Evolutionary conservation across 2,329 filamentous ascomycete genomes (phyloP), one percentile per base, ranked within the genome.

Genomic region (Truncatella angustata): DNA sequence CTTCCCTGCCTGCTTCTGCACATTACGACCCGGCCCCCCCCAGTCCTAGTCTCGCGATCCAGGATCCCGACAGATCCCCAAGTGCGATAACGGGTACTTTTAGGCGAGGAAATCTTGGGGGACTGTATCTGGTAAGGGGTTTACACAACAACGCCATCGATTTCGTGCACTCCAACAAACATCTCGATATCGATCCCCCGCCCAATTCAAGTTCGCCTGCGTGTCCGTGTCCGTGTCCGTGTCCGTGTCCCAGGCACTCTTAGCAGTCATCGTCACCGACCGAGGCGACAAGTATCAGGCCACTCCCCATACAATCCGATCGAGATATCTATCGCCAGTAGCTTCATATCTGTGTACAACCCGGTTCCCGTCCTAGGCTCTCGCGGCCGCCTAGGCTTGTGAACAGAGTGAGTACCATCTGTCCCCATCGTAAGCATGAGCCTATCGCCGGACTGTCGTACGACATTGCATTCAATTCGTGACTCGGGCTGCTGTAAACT

Each of bases 311-410:
- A n/a, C 28, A 43, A 23, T 26, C 24, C 18, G 11, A n/a, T n/a
- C 45, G n/a, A 20, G 12, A 10, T 26, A 26, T 18, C 18, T 49
- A 14, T 28, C 34, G 45, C 30, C 34, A 24, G 18, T 26, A 32
- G 14, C 35, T 21, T 23, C 32, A 16, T 47, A 53, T 56, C 55
- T 55, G 55, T 44, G 56, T 59, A 58, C 56, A 52, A 53, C 56
- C 50, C 57, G 55, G 61, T 62, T 58, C 62, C 59, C 56, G 60
- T 64, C 65, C 44, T 66, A 63, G 65, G 64, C 61, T 62, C 55
- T 49, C 24, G 60, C 63, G 61, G 64, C 62, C 64, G 62, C 65
- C 64, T 66, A 63, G 65, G 62, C 62, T 65, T 50, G 47, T 32
- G 47, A 50, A 42, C 45, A 45, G n/a, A 50, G 58, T 61, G 61